phyloP scores from a whole-genome alignment of 805 yeast species.

The Myxozyma udenii region DNA sequence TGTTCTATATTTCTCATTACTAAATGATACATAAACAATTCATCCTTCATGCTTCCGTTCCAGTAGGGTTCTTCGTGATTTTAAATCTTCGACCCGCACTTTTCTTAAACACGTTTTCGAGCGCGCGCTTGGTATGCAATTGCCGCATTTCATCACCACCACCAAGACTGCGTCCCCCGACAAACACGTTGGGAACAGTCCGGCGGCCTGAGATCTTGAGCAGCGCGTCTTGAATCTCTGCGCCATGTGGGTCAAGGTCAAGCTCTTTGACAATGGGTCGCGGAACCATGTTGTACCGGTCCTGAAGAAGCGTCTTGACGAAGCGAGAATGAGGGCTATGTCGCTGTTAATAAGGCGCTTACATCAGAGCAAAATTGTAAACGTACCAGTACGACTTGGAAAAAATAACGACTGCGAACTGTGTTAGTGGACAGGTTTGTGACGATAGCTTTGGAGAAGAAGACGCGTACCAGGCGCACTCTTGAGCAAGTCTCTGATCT shows the following conservation, averaged over 20 bases:
- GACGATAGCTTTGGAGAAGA: background rate
- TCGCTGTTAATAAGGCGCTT: slow-evolving; percentile 36
- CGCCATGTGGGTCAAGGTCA: slow-evolving; percentile 75
- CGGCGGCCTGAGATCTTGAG: slow-evolving; percentile 66
- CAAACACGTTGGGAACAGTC: slow-evolving; percentile 87
- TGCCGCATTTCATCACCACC: slow-evolving; percentile 79
- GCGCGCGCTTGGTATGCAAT: slow-evolving; percentile 55
- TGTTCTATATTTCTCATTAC: no score
- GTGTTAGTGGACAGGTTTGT: background rate
- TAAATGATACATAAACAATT: no score
- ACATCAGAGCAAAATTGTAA: no score
- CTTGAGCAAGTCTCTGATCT: slow-evolving; percentile 10
- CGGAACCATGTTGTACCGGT: slow-evolving; percentile 69
- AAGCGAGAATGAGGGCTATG: slow-evolving; percentile 68
- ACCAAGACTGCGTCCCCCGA: slow-evolving; percentile 74
- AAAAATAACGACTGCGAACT: slow-evolving; percentile 42
- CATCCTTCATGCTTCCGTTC: no score
- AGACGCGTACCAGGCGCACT: slow-evolving; percentile 21
- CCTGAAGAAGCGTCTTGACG: slow-evolving; percentile 62
- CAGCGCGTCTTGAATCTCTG: slow-evolving; percentile 68
- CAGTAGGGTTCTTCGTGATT: no score
- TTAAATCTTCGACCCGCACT: slow-evolving; percentile 18
- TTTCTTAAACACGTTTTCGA: slow-evolving; percentile 36
- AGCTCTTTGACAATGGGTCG: slow-evolving; percentile 72
- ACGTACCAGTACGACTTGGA: slow-evolving; percentile 46